These are phyloP conservation scores for Didymella pomorum DNA, from an alignment of 2,329 filamentous ascomycete genomes.

Conservation along the genomic window DNA sequence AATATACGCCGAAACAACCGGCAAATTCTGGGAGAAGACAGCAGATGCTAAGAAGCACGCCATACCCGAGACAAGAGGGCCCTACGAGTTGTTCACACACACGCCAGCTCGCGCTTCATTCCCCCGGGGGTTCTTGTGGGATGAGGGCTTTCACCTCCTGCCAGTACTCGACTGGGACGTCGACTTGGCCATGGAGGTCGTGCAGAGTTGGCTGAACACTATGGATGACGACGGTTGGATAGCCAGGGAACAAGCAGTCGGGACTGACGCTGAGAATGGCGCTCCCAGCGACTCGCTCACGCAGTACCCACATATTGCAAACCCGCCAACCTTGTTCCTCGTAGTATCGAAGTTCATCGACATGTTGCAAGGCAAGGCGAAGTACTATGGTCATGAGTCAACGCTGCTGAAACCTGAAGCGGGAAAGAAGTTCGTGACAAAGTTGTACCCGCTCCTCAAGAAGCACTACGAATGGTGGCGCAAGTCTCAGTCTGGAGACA, in stretches of 20 bases:
- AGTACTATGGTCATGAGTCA: constrained; percentile 63
- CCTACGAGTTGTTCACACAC: constrained; percentile 85
- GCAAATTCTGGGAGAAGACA: constrained; percentile 92
- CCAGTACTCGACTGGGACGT: constrained; percentile 92
- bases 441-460: constrained; percentile 85
- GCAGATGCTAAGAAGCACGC: constrained; percentile 75
- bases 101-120: constrained; percentile 93
- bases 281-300: constrained; percentile 88
- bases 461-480: constrained; percentile 94
- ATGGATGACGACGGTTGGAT: constrained; percentile 99
- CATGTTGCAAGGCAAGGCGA: constrained; percentile 40
- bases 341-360: constrained; percentile 82
- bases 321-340: constrained; percentile 91
- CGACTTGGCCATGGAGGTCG: constrained; percentile 82
- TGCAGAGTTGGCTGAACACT: constrained; percentile 91
- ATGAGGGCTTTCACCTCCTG: constrained; percentile 92
- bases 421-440: constrained; percentile 74
- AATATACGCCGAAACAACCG: constrained; percentile 91
- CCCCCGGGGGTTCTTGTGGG: constrained; percentile 94
- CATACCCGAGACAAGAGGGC: constrained; percentile 75
- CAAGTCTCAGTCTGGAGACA: constrained; percentile 82
- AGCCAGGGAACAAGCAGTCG: constrained; percentile 90
- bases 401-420: constrained; percentile 68
- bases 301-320: constrained; percentile 95
- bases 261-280: constrained; percentile 86